phyloP scores from a whole-genome alignment of 2,329 filamentous ascomycete genomes.

The Tolypocladium capitatum region DNA sequence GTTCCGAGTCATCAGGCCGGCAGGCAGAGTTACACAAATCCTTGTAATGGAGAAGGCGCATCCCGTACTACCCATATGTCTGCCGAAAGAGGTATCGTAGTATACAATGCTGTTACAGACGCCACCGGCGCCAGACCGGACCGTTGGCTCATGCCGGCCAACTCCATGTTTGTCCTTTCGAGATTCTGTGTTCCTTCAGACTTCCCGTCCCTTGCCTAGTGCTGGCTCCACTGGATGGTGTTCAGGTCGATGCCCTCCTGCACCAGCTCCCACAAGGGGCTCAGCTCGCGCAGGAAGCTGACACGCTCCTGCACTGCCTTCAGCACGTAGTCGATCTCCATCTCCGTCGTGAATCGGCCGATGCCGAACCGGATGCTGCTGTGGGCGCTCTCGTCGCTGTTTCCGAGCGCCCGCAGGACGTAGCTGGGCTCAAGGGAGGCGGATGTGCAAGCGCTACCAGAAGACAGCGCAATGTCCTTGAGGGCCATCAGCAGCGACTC shows the following conservation, averaged over 20 bases:
- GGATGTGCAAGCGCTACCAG: slow-evolving; percentile 92
- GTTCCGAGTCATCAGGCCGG: neutral
- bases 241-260: slow-evolving; percentile 93
- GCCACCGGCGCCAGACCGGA: slow-evolving; percentile 7
- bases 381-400: slow-evolving; percentile 93
- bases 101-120: slow-evolving; percentile 21
- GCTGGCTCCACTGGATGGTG: slow-evolving; percentile 97
- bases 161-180: neutral
- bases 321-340: slow-evolving; percentile 92
- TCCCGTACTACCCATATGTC: neutral
- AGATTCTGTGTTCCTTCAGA: neutral
- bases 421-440: slow-evolving; percentile 95
- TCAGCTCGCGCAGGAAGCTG: slow-evolving; percentile 83
- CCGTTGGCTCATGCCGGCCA: slow-evolving; percentile 1
- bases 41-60: neutral
- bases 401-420: slow-evolving; percentile 84
- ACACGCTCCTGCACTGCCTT: slow-evolving; percentile 88
- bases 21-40: neutral
- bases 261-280: slow-evolving; percentile 92
- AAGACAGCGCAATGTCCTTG: slow-evolving; percentile 95
- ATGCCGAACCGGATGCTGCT: slow-evolving; percentile 97
- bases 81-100: slow-evolving; percentile 18
- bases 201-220: slow-evolving; percentile 36
- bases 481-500: slow-evolving; percentile 96
- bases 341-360: slow-evolving; percentile 88